phyloP scores from a whole-genome alignment of 768 basidiomycete genomes.

The Boletus insuetus region DNA sequence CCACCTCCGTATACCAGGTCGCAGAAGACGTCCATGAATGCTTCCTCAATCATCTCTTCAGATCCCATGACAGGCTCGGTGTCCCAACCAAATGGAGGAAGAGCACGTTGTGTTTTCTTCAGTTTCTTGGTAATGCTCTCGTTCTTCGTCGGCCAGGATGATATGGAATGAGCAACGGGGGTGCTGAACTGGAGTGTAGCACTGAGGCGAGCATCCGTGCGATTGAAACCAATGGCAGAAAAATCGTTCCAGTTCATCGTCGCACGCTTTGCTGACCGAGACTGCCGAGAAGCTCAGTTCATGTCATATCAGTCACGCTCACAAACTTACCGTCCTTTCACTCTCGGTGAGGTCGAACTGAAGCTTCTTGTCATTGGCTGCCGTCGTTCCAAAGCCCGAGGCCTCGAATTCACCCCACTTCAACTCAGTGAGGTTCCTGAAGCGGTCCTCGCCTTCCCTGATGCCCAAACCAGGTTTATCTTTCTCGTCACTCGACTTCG shows the following conservation, averaged over 20 bases:
- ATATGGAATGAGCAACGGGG: conserved; percentile 55
- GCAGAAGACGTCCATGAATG: conserved; percentile 85
- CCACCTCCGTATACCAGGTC: conserved; percentile 79
- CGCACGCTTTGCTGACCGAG: conserved; percentile 67
- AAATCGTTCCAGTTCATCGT: conserved; percentile 94
- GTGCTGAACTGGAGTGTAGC: conserved; percentile 79
- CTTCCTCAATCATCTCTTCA: conserved; percentile 85
- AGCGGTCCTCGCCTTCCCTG: conserved; percentile 62
- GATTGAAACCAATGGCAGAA: conserved; percentile 76
- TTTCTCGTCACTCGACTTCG: conserved; percentile 31
- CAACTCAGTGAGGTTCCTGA: conserved; percentile 78
- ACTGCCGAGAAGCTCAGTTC: conserved; percentile 38
- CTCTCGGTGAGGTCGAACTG: conserved; percentile 92
- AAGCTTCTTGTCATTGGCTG: conserved; percentile 61
- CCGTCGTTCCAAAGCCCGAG: conserved; percentile 67
- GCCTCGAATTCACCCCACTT: conserved; percentile 92
- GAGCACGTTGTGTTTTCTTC: conserved; percentile 68
- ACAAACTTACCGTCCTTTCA: conserved; percentile 55
- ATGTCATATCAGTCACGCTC: neutral
- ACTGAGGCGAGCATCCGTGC: conserved; percentile 70
- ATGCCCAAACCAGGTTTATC: conserved; percentile 32
- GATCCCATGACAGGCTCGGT: conserved; percentile 76
- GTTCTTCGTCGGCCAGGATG: conserved; percentile 70
- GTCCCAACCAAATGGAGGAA: conserved; percentile 92
- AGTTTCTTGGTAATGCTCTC: conserved; percentile 75